Evolutionary conservation across 2,329 filamentous ascomycete species (phyloP), one percentile per base, ranked within the genome.

Genomic region (Dothiorella sarmentorum): DNA sequence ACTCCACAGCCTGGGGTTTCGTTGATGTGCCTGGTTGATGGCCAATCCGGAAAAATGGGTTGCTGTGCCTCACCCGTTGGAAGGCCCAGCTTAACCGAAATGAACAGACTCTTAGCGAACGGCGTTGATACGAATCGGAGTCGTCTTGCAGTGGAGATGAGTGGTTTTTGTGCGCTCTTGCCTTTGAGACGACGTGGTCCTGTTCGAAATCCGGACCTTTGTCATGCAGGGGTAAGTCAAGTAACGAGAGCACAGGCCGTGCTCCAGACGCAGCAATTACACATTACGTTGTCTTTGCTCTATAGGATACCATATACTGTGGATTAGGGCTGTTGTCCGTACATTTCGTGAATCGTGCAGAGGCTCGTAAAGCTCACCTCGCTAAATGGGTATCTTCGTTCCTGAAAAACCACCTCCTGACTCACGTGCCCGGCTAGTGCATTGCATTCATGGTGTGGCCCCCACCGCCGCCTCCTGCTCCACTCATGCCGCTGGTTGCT

Each of bases 331-430:
- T 40, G 22, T 40, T 27, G 29, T 40, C 18, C 27, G 43, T 31
- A 37, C 43, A 47, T 5, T 24, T 47, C 31, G 35, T 53, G 37
- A 53, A 18, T 53, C 49, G n/a, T 53, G 37, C 49, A 40, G 33
- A 53, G 35, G 24, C 31, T 38, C 49, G 33, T 53, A 27, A 38
- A 38, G 49, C 49, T 53, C 49, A 53, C 49, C 49, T 53, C 49
- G 35, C 49, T 38, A 53, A 53, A 53, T 40, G 49, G 49, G 49
- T 53, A 53, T 53, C 49, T 40, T 38, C 17, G 35, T 53, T 52
- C 33, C 49, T 53, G 49, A 11, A 40, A n/a, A 51, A 40, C 40
- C 33, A 53, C 24, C 49, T 40, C 49, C 49, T 40, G 24, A 17
- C 22, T 18, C 7, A 20, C 24, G 18, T 9, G n/a, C 22, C 22